Percentiles rank a stretch among this genome's conserved stretches.
Evolutionary conservation across 306 rosid genomes (phyloP).

Genomic region (Lupinus albus): DNA sequence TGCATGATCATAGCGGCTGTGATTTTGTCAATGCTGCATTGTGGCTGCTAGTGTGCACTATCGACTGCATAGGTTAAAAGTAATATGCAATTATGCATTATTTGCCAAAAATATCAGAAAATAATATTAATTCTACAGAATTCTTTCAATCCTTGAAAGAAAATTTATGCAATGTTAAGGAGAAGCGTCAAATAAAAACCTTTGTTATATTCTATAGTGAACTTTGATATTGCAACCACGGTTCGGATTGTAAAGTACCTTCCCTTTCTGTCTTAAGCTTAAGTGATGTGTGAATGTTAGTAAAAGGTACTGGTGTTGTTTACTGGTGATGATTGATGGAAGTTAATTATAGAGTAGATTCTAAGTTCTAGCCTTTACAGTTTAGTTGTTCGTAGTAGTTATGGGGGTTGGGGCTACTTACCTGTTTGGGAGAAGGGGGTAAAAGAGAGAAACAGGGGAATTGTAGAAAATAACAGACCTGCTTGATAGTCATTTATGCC

Average conservation of each 20-base stretch:
- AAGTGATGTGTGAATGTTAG: background rate
- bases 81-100: conserved; percentile 11
- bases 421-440: background rate
- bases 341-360: conserved; percentile 8
- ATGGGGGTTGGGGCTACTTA: background rate
- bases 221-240: background rate
- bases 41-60: too few relatives aligned
- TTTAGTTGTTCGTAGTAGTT: background rate
- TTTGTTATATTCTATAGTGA: conserved; percentile 3
- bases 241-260: background rate
- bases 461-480: background rate
- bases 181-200: conserved; percentile 4
- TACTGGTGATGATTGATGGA: background rate
- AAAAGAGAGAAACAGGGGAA: background rate
- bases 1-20: too few relatives aligned
- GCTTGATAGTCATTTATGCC: background rate
- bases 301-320: background rate
- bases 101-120: background rate
- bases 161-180: conserved; percentile 6
- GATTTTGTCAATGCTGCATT: too few relatives aligned
- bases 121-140: conserved; percentile 22
- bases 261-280: conserved; percentile 19
- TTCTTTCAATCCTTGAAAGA: conserved; percentile 4
- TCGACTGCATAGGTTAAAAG: background rate
- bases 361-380: conserved; percentile 11